Base-by-base conservation (phyloP, 495 filamentous ascomycete genomes). In the Podospora bellae-mahoneyi region DNA sequence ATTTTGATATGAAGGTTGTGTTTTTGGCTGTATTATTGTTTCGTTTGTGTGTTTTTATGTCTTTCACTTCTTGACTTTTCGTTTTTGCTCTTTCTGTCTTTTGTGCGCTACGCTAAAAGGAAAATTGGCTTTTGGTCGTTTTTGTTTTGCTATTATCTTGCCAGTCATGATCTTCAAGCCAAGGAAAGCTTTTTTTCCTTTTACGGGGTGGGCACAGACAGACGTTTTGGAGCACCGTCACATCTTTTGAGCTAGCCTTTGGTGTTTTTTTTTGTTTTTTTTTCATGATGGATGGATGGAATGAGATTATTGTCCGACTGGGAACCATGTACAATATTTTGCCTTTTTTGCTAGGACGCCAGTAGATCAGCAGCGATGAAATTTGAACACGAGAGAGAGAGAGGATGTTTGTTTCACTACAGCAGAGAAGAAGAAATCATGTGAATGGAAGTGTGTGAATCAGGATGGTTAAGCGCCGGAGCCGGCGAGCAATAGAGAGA, bases 41-140 rank as follows among this genome's bases (percentile, higher is more conserved):
- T 6, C 2, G 1, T 9, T 16, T 48, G 7, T 7, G 7, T 48
- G 7, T 48, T 23, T 23, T 23, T 13, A 3, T 73, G n/a, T 53
- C 23, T 16, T 26, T 26, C 28, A 57, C 66, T 53, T 72, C 58
- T 72, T 26, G 39, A 23, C 15, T 56, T 56, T 30, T 55, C 61
- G 30, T 23, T 59, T 53, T 23, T 19, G 27, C 18, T 32, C 30
- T 34, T 54, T 18, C 26, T 53, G 34, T 7, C 13, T 28, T 53
- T 61, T n/a, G 56, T 58, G 23, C 18, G 23, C 3, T 27, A n/a
- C 5, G 56, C 18, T 5, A 58, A 32, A 5, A 32, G 56, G 23
- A 13, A 20, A 58, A 5, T 6, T 58, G n/a, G 56, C 5, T 20
- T 58, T 58, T 58, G 26, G 23, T 23, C 18, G 1, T 20, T 58